phyloP scores from a whole-genome alignment of 2,329 filamentous ascomycete species.

The Herpotrichia juniperi region DNA sequence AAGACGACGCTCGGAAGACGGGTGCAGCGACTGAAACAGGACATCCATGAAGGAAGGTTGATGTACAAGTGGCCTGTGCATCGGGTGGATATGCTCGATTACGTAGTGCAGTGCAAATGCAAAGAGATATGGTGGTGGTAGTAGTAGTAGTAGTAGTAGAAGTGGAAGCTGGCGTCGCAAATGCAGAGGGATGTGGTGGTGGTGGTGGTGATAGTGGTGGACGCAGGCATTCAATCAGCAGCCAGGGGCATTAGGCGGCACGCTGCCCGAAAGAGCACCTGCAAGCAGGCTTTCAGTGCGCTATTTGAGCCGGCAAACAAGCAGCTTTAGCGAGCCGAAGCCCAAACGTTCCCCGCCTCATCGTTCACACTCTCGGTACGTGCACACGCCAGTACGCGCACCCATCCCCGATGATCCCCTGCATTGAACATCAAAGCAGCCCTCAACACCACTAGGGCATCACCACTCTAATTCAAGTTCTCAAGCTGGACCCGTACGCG shows the following conservation, averaged over 20 bases:
- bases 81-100: no score
- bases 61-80: background rate
- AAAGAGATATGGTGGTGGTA: no score
- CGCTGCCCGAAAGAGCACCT: no score
- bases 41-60: constrained; percentile 10
- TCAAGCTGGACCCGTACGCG: background rate
- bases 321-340: background rate
- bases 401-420: constrained; percentile 1
- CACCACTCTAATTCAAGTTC: background rate
- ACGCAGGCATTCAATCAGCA: no score
- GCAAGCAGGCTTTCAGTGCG: background rate
- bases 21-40: constrained; percentile 27
- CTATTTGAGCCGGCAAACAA: background rate
- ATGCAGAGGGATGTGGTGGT: no score
- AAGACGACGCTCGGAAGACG: constrained; percentile 13
- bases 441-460: background rate
- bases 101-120: no score
- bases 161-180: no score
- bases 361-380: background rate
- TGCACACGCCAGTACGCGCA: background rate
- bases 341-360: constrained; percentile 10
- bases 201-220: no score
- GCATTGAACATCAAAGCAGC: background rate
- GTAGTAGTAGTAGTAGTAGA: no score
- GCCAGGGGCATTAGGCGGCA: no score